Conservation (phyloP, 495 filamentous ascomycete species). For the Hyphodiscus hymeniophilus region DNA sequence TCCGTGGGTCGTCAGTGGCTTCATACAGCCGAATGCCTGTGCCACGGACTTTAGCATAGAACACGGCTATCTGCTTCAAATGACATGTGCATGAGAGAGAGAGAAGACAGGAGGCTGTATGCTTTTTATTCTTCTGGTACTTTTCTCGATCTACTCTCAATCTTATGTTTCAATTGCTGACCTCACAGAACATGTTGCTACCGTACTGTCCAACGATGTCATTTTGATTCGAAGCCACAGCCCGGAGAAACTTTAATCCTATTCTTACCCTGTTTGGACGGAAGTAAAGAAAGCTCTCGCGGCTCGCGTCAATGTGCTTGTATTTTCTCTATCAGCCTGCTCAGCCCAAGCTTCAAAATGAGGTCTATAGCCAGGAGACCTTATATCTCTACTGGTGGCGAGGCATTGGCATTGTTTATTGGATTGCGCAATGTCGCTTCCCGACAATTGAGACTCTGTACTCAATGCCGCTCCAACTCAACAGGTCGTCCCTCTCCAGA, state of each 20-base stretch:
- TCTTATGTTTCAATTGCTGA: too few species aligned
- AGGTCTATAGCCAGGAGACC: constrained; percentile 6
- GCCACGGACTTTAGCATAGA: not conserved
- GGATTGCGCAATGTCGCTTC: constrained; percentile 7
- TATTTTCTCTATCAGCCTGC: not conserved
- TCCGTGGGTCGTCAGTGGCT: not conserved
- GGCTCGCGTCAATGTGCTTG: not conserved
- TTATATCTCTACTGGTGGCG: constrained; percentile 6
- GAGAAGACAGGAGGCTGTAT: too few species aligned
- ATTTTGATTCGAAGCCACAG: too few species aligned
- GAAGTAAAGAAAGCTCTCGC: too few species aligned
- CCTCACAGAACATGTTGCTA: too few species aligned
- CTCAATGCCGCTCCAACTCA: constrained; percentile 20
- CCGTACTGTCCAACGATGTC: too few species aligned
- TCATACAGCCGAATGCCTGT: not conserved
- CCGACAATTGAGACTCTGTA: constrained; percentile 5
- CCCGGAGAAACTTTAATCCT: too few species aligned
- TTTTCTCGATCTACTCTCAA: too few species aligned
- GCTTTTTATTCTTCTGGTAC: too few species aligned
- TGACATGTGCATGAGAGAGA: too few species aligned
- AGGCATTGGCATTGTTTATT: constrained; percentile 16
- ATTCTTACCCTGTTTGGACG: too few species aligned
- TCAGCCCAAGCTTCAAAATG: constrained; percentile 5
- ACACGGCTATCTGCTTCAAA: too few species aligned
- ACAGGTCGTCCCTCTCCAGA: constrained; percentile 10